These are phyloP conservation scores for Daldinia decipiens DNA, from an alignment of 495 filamentous ascomycete genomes.

Conservation along the genomic window DNA sequence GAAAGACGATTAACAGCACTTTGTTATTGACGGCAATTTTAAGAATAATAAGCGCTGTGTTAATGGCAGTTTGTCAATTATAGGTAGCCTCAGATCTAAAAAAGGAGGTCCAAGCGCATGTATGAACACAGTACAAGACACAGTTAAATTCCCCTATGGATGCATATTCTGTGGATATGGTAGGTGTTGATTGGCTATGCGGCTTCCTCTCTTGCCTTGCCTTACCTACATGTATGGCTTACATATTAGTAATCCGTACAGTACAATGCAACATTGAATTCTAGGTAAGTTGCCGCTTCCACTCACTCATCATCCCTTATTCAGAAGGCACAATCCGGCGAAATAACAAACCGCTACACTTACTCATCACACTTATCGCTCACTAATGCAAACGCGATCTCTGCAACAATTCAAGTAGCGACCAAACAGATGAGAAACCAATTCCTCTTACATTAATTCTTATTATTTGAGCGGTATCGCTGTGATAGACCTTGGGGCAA, in stretches of 20 bases:
- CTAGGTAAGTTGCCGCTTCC: neutral
- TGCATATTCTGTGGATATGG: neutral
- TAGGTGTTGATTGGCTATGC: conserved; percentile 24
- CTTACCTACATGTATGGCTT: too few relatives aligned
- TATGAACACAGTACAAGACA: conserved; percentile 32
- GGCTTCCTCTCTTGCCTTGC: neutral
- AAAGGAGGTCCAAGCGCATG: conserved; percentile 25
- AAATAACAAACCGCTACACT: neutral
- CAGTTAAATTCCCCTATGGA: conserved; percentile 16
- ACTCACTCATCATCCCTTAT: neutral
- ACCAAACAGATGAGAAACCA: neutral
- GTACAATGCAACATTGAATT: neutral
- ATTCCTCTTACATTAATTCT: neutral
- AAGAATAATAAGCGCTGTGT: conserved; percentile 1
- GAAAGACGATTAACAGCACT: neutral
- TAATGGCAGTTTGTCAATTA: conserved; percentile 25
- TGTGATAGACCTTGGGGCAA: neutral
- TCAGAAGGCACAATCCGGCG: neutral
- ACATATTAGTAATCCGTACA: too few relatives aligned
- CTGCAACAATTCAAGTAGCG: neutral
- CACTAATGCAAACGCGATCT: neutral
- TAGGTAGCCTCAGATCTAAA: conserved; percentile 6
- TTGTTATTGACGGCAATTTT: neutral
- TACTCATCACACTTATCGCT: neutral
- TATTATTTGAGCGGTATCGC: neutral